A percentile compares a stretch with the other conserved stretches of the same genome.
These are phyloP conservation scores for Pseudoneurospora amorphoporcata DNA, from an alignment of 495 filamentous ascomycete genomes.

Conservation along the genomic window DNA sequence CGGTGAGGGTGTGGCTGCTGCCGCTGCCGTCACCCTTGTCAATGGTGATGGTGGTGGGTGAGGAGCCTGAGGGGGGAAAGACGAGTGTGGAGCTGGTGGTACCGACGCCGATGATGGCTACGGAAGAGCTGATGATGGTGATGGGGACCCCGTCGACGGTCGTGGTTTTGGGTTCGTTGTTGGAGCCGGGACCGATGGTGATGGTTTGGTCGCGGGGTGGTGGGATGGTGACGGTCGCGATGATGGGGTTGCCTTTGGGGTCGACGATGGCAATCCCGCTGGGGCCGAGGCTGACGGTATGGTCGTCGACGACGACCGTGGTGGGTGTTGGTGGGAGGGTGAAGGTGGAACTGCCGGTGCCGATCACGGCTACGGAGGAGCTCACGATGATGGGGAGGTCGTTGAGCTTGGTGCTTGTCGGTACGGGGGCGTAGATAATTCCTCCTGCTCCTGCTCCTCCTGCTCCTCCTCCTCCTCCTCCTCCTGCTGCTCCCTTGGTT, in stretches of 20 bases:
- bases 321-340: constrained; percentile 20
- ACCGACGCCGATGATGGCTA: constrained; percentile 32
- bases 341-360: constrained; percentile 29
- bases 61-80: constrained; percentile 15
- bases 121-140: constrained; percentile 33
- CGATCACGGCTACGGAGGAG: constrained; percentile 34
- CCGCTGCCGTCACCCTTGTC: not conserved
- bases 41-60: constrained; percentile 17
- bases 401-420: constrained; percentile 27
- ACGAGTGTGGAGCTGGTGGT: constrained; percentile 29
- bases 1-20: not conserved
- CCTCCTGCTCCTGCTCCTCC: constrained; percentile 2
- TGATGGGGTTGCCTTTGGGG: constrained; percentile 16
- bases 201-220: constrained; percentile 34
- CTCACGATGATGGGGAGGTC: constrained; percentile 32
- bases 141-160: constrained; percentile 36
- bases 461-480: not conserved
- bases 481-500: not conserved
- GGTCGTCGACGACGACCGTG: constrained; percentile 19
- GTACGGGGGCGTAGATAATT: constrained; percentile 15
- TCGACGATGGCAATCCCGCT: constrained; percentile 28
- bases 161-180: constrained; percentile 31
- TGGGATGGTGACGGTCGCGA: constrained; percentile 5
- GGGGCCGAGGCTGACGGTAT: constrained; percentile 39
- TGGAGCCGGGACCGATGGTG: constrained; percentile 34